phyloP scores from a whole-genome alignment of 768 basidiomycete species.

The Mycena filopes region DNA sequence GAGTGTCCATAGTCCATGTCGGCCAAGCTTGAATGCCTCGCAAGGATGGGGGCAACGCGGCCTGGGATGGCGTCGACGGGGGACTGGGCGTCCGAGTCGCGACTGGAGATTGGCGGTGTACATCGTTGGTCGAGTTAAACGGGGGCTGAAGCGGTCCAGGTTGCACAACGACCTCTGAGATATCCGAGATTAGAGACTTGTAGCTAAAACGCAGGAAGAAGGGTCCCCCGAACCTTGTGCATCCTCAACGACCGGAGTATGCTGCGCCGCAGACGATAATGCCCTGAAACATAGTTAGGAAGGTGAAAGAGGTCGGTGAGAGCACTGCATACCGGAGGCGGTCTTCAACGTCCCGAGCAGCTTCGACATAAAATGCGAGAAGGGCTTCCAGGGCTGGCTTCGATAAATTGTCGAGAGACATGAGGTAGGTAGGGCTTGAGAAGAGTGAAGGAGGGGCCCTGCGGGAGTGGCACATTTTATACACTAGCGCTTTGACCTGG shows the following conservation, averaged over 20 bases:
- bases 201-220: neutral
- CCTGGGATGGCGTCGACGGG: neutral
- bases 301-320: too few species aligned
- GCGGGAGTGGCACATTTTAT: neutral
- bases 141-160: neutral
- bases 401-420: conserved; percentile 10
- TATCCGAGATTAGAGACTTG: too few species aligned
- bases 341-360: conserved; percentile 10
- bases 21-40: neutral
- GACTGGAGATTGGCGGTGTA: neutral
- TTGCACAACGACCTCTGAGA: too few species aligned
- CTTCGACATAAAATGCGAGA: conserved; percentile 16
- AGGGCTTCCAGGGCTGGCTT: conserved; percentile 17
- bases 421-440: neutral
- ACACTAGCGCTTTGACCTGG: neutral
- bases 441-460: neutral
- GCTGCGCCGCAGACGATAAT: too few species aligned
- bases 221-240: neutral
- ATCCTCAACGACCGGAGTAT: neutral
- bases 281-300: too few species aligned
- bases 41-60: neutral
- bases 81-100: conserved; percentile 6
- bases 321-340: too few species aligned
- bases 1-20: neutral
- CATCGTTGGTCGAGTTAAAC: neutral